Evolutionary conservation across 805 yeast species (phyloP).

Genomic region (Nadsonia fulvescens): DNA sequence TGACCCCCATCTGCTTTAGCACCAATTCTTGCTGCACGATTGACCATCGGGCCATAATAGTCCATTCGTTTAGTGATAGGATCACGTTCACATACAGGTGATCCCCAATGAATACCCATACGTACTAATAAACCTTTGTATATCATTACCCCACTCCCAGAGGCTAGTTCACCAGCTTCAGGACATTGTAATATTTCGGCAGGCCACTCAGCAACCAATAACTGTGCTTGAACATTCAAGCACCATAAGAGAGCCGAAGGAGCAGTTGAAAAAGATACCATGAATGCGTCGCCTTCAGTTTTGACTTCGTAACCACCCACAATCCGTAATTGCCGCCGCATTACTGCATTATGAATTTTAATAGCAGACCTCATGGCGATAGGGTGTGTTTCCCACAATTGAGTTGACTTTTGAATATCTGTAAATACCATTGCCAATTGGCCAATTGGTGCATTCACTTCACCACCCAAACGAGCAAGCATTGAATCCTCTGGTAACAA

Average conservation of each 20-base stretch:
- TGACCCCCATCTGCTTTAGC: constrained; percentile 98
- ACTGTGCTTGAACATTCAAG: constrained; percentile 73
- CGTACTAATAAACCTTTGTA: constrained; percentile 86
- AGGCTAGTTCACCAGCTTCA: constrained; percentile 69
- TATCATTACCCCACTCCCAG: constrained; percentile 36
- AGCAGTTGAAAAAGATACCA: constrained; percentile 92
- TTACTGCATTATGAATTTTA: constrained; percentile 78
- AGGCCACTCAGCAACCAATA: constrained; percentile 87
- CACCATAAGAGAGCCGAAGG: constrained; percentile 88
- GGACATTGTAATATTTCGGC: constrained; percentile 68
- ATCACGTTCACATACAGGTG: constrained; percentile 90
- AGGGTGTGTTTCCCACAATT: constrained; percentile 85
- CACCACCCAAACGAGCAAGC: constrained; percentile 60
- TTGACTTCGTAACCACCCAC: constrained; percentile 97
- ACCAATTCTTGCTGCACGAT: constrained; percentile 81
- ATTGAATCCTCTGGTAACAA: constrained; percentile 52
- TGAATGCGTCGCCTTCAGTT: constrained; percentile 98
- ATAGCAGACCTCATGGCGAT: constrained; percentile 94
- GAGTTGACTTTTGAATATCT: constrained; percentile 87
- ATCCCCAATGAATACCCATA: constrained; percentile 98
- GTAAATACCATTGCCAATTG: constrained; percentile 92
- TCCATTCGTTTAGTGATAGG: constrained; percentile 95
- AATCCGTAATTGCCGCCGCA: constrained; percentile 83
- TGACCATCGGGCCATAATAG: constrained; percentile 97
- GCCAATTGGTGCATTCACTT: constrained; percentile 88